Conservation (phyloP, 2,329 filamentous ascomycete genomes). For the Paracamarosporium sp. region DNA sequence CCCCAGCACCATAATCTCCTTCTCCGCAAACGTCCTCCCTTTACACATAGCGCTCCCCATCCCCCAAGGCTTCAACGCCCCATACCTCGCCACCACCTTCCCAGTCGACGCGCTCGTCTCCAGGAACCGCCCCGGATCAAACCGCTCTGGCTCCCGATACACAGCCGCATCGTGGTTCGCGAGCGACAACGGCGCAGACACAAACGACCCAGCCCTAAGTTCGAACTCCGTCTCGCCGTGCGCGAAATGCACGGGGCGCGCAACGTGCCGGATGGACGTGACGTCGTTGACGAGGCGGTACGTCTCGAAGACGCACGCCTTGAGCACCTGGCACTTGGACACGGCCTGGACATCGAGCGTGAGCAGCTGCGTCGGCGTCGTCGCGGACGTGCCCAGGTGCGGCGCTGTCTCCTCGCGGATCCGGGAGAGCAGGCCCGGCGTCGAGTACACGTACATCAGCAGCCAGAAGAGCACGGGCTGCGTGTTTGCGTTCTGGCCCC, state of each 20-base stretch:
- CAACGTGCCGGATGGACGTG: background rate
- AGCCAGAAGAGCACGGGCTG: background rate
- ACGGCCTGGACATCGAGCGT: background rate
- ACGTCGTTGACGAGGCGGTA: background rate
- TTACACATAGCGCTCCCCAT: background rate
- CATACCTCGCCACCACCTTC: background rate
- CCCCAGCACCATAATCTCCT: background rate
- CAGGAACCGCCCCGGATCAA: background rate
- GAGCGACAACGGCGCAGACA: background rate
- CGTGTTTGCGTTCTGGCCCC: conserved; percentile 1
- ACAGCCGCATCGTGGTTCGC: background rate
- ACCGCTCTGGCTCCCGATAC: background rate
- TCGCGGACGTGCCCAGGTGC: background rate
- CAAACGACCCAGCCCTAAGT: background rate
- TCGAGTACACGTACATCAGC: background rate
- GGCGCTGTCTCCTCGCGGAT: background rate
- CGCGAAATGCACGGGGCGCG: background rate
- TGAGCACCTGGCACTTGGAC: background rate
- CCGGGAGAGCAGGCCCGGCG: background rate
- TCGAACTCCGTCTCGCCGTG: background rate
- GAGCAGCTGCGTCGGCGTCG: background rate
- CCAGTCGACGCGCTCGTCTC: background rate
- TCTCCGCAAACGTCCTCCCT: background rate
- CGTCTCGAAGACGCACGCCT: background rate
- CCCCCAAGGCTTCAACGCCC: background rate